Evolutionary conservation across 2,329 filamentous ascomycete species (phyloP).

Genomic region (Penicillium sp.): DNA sequence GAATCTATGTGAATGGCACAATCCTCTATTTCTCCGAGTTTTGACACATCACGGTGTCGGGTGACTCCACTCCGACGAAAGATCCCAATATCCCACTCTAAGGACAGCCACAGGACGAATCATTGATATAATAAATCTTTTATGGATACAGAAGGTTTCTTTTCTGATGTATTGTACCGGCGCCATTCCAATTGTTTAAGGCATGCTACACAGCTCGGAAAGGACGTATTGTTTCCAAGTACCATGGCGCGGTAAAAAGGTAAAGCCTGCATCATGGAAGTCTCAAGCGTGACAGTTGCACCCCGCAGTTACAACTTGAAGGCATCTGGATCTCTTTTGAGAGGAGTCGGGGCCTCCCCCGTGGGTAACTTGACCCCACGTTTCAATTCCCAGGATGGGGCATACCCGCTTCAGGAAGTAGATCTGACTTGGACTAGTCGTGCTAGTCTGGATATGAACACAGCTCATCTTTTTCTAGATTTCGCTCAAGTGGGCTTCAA

Average conservation of each 20-base stretch:
- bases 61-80: not conserved
- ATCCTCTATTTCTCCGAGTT: not conserved
- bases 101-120: not conserved
- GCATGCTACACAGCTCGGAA: not conserved
- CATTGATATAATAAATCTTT: not conserved
- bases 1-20: not conserved
- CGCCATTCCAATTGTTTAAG: not conserved
- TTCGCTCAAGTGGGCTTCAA: not conserved
- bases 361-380: conserved; percentile 11
- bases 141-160: not conserved
- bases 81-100: not conserved
- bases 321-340: not conserved
- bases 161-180: no score
- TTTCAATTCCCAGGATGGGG: conserved; percentile 6
- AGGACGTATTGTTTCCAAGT: not conserved
- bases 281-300: not conserved
- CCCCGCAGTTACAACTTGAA: not conserved
- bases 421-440: conserved; percentile 5
- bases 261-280: not conserved
- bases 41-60: not conserved
- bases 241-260: not conserved
- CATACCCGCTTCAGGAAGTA: conserved; percentile 20
- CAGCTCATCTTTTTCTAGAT: not conserved
- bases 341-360: conserved; percentile 7
- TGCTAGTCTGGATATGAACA: not conserved